Evolutionary conservation across 331 rosid genomes (phyloP), one percentile per base, ranked within the genome.

Genomic region (Spiraea crenata): DNA sequence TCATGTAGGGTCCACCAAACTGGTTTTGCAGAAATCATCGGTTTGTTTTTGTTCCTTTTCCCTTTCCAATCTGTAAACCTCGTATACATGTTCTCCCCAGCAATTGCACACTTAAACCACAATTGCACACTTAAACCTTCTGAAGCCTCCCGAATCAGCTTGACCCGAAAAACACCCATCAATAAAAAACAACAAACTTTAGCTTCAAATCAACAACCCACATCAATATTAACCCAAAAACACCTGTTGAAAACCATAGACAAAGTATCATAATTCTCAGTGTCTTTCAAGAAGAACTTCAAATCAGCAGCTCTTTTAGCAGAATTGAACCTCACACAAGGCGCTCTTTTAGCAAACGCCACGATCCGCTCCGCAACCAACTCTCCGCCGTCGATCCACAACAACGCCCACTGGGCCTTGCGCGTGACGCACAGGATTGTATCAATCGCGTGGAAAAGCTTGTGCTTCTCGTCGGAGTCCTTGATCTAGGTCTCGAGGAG

Each of bases 321-420:
- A 3, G 80, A 74, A 47, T 39, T 48, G 78, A 83, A 83, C 35
- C 87, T 73, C 41, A 83, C 84, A 40, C 81, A 80, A 3, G 87
- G 87, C 5, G 87, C 87, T 73, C 87, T 77, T 25, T 25, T 25
- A 0, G 91, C 93, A 35, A 90, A 90, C 4, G 93, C 96, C 0
- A 90, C 31, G 20, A 90, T 1, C 0, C 96, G 83, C 67, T 87
- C 96, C 0, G 91, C 87, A 31, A 90, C 87, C 0, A 88, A 35
- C 7, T 87, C 93, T 0, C 88, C 50, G 31, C 88, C 83, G 15
- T 90, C 91, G 76, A 90, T 90, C 96, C 93, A 90, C 96, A n/a
- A n/a, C n/a, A n/a, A n/a, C n/a, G n/a, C n/a, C n/a, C 96, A 90
- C 9, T 85, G 76, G 2, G 93, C 93, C 52, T 90, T 90, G 20